These are phyloP conservation scores for Saxispiralis lemnorum DNA, from an alignment of 495 filamentous ascomycete genomes.

Conservation along the genomic window DNA sequence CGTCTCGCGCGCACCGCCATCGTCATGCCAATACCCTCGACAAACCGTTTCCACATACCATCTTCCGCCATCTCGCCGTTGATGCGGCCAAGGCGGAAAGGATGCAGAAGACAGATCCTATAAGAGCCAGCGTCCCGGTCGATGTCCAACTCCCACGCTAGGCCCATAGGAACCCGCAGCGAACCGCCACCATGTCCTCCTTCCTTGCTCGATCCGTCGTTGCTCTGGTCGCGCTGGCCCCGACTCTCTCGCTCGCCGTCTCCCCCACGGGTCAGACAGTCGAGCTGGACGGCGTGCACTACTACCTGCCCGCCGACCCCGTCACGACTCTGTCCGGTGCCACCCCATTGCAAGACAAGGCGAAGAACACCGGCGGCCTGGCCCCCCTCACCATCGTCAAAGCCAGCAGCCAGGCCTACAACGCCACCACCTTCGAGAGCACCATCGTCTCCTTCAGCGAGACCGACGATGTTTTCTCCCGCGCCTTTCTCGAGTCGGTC, in stretches of 20 bases:
- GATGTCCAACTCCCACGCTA: too few relatives aligned
- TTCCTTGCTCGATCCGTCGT: not conserved
- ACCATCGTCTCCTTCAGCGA: constrained; percentile 6
- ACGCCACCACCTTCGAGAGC: constrained; percentile 2
- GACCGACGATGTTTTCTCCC: constrained; percentile 20
- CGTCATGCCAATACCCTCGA: too few relatives aligned
- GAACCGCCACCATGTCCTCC: too few relatives aligned
- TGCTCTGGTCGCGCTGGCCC: not conserved
- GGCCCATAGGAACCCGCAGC: too few relatives aligned
- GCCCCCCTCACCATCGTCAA: constrained; percentile 19
- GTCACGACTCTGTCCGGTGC: constrained; percentile 11
- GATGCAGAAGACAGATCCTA: too few relatives aligned
- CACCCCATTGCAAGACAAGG: not conserved
- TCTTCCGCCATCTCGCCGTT: too few relatives aligned
- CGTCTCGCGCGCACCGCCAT: too few relatives aligned
- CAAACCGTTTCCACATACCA: too few relatives aligned
- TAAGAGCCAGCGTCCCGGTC: too few relatives aligned
- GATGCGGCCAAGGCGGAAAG: too few relatives aligned
- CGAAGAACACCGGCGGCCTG: constrained; percentile 8
- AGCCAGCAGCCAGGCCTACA: constrained; percentile 1
- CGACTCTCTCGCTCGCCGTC: constrained; percentile 15
- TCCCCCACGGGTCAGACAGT: constrained; percentile 18
- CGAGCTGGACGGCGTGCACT: constrained; percentile 14
- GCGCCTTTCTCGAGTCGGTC: constrained; percentile 18
- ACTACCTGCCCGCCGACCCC: constrained; percentile 17